Evolutionary conservation across 352 stramenopile genomes (phyloP).

Genomic region (Phytophthora boehmeriae): DNA sequence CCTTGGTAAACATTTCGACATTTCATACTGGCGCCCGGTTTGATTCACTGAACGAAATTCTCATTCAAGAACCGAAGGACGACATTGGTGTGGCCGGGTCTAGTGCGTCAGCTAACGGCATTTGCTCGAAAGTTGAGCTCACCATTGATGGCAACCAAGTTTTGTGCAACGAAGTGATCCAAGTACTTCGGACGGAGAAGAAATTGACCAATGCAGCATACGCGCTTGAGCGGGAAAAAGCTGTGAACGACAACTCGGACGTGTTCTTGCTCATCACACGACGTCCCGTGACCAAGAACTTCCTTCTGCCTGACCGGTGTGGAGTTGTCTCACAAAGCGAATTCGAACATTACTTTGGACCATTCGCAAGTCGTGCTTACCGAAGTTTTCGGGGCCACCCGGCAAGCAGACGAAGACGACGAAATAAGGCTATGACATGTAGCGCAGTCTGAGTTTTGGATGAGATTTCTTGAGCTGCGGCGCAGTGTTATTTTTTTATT

Average conservation of each 20-base stretch:
- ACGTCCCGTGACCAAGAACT: background rate
- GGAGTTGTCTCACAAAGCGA: slow-evolving; percentile 1
- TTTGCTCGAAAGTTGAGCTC: no score
- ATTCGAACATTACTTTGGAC: slow-evolving; percentile 4
- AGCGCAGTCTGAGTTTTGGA: no score
- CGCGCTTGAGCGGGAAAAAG: background rate
- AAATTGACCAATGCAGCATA: background rate
- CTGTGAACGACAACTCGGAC: background rate
- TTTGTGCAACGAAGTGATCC: background rate
- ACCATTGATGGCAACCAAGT: background rate
- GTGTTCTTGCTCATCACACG: background rate
- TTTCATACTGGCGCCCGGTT: slow-evolving; percentile 18
- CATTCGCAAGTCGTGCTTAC: slow-evolving; percentile 2
- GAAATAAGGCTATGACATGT: no score
- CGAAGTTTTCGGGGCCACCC: background rate
- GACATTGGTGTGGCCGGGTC: no score
- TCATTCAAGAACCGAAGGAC: background rate
- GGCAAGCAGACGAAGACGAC: no score
- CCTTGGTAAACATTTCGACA: slow-evolving; percentile 3
- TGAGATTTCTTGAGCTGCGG: no score
- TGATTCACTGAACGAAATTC: background rate
- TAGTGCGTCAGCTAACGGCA: no score
- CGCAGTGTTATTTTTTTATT: no score
- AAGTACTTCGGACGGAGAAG: background rate
- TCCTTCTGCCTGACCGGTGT: background rate